phyloP scores from a whole-genome alignment of 2,329 filamentous ascomycete species.

The Phaeosphaeriaceae sp. region DNA sequence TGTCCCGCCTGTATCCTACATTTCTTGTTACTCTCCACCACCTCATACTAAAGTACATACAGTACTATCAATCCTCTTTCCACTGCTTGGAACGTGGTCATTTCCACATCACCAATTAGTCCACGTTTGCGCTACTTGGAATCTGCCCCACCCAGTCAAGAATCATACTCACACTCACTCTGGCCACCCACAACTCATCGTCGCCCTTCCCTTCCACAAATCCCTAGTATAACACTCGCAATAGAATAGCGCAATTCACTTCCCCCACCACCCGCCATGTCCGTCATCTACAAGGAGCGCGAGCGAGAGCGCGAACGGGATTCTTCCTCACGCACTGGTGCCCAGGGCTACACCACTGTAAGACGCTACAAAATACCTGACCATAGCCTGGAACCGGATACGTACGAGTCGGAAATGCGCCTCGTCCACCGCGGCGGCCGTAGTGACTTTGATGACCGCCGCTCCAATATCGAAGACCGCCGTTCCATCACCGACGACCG shows the following conservation, averaged over 20 bases:
- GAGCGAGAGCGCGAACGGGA: conserved; percentile 57
- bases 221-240: no score
- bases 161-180: no score
- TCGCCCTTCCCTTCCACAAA: conserved; percentile 3
- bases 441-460: conserved; percentile 42
- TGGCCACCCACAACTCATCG: not conserved
- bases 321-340: conserved; percentile 44
- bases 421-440: conserved; percentile 51
- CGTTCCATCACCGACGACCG: conserved; percentile 42
- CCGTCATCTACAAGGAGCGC: conserved; percentile 51
- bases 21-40: conserved; percentile 21
- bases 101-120: no score
- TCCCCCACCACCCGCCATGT: conserved; percentile 44
- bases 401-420: conserved; percentile 56
- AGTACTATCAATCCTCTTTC: conserved; percentile 21
- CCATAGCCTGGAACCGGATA: conserved; percentile 49
- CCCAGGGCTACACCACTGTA: conserved; percentile 59
- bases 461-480: conserved; percentile 22
- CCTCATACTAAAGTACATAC: no score
- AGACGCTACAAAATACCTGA: conserved; percentile 66
- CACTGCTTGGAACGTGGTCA: no score
- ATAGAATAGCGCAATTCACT: conserved; percentile 1
- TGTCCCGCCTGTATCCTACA: conserved; percentile 10
- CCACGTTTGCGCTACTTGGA: no score
- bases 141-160: no score